A percentile compares a stretch with the other conserved stretches of the same genome.
Conservation (phyloP, 2,329 filamentous ascomycete genomes). For the Fusarium scirpi region DNA sequence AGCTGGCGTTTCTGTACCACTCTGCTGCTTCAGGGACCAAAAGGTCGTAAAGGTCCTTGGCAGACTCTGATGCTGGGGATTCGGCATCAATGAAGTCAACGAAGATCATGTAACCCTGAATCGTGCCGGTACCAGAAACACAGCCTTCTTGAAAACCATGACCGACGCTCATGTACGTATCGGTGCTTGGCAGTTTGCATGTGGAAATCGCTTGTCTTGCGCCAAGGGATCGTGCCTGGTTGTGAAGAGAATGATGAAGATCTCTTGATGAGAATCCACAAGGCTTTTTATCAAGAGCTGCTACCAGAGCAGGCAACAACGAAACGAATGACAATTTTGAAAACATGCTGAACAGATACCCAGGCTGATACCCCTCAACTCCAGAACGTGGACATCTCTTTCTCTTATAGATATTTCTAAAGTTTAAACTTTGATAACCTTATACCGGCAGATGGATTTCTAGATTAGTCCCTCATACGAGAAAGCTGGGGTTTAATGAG, state of each 20-base stretch:
- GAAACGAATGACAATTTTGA: not conserved
- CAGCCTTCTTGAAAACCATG: slow-evolving; percentile 39
- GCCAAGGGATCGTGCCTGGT: no score
- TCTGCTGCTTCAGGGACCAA: slow-evolving; percentile 23
- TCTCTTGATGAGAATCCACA: not conserved
- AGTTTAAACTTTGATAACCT: not conserved
- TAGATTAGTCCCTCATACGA: not conserved
- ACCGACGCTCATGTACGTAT: not conserved
- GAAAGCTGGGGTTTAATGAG: not conserved
- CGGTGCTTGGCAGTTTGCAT: not conserved
- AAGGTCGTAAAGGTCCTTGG: slow-evolving; percentile 37
- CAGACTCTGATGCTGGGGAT: slow-evolving; percentile 32
- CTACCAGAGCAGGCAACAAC: not conserved
- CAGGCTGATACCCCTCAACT: not conserved
- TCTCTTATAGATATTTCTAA: not conserved
- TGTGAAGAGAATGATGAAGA: accelerated
- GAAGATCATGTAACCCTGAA: slow-evolving; percentile 53
- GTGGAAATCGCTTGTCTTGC: not conserved
- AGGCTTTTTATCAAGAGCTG: not conserved
- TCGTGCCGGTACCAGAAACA: slow-evolving; percentile 49
- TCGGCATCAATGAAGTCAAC: slow-evolving; percentile 51
- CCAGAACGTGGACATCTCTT: not conserved
- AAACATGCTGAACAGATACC: not conserved
- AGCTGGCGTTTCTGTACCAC: slow-evolving; percentile 46
- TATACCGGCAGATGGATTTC: not conserved